These are phyloP conservation scores for Phytophthora brassicae DNA, from an alignment of 352 stramenopile genomes.

Conservation along the genomic window DNA sequence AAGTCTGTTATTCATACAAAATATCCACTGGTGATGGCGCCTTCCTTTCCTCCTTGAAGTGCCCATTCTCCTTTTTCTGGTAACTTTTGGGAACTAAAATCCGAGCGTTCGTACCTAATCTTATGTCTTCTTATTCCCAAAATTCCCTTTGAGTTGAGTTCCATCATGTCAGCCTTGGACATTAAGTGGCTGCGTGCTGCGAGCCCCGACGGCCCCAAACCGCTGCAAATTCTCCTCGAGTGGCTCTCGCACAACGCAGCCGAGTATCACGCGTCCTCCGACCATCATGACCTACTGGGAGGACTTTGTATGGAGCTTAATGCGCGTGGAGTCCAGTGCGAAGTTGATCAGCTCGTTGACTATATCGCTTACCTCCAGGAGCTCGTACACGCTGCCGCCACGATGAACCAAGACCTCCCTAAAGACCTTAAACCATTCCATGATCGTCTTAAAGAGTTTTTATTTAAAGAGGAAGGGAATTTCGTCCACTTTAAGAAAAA, in stretches of 20 bases:
- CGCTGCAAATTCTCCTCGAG: conserved; percentile 25
- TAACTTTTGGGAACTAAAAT: no score
- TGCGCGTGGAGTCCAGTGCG: conserved; percentile 17
- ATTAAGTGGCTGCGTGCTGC: conserved; percentile 22
- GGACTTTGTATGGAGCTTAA: conserved; percentile 27
- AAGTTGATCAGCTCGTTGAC: conserved; percentile 24
- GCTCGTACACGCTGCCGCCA: conserved; percentile 14
- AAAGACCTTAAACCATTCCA: conserved; percentile 11
- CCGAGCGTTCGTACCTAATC: neutral
- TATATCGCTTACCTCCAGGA: conserved; percentile 27
- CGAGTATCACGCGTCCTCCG: conserved; percentile 28
- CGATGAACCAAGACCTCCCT: conserved; percentile 2
- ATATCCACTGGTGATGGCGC: no score
- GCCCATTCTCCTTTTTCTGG: no score
- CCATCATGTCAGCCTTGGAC: conserved; percentile 9
- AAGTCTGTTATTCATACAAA: no score
- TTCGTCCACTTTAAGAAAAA: neutral
- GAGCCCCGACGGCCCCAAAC: conserved; percentile 12
- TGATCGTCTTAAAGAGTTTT: conserved; percentile 13
- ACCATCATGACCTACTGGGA: conserved; percentile 22
- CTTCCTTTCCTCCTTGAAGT: no score
- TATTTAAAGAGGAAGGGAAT: conserved; percentile 14
- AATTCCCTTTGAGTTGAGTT: no score
- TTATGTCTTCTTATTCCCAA: neutral
- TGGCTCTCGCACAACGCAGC: conserved; percentile 28